These are phyloP conservation scores for Jackrogersella multiformis DNA, from an alignment of 495 filamentous ascomycete genomes.

Conservation along the genomic window DNA sequence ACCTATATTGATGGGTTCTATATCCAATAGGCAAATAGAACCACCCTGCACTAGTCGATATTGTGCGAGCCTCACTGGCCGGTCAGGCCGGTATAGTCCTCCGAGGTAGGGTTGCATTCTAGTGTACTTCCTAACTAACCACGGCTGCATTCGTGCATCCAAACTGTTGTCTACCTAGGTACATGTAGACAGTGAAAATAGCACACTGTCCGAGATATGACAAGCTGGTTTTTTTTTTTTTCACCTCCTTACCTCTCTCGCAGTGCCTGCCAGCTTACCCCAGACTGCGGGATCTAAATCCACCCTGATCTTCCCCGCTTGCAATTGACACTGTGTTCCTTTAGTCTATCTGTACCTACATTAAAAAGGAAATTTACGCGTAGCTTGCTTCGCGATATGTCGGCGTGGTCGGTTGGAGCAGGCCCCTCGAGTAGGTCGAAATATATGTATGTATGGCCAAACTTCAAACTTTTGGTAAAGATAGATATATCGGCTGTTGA, in stretches of 20 bases:
- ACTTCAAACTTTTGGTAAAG: too few relatives aligned
- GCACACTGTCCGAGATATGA: conserved; percentile 10
- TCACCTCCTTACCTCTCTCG: background rate
- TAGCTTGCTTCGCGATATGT: background rate
- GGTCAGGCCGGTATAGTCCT: too few relatives aligned
- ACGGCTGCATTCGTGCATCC: conserved; percentile 12
- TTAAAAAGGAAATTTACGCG: conserved; percentile 3
- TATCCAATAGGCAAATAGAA: conserved; percentile 29
- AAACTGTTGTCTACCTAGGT: background rate
- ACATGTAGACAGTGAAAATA: conserved; percentile 1
- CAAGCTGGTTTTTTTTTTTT: background rate
- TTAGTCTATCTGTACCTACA: background rate
- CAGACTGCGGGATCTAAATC: conserved; percentile 13
- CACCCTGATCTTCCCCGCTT: conserved; percentile 12
- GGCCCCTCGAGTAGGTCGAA: background rate
- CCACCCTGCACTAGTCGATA: conserved; percentile 10
- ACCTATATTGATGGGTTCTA: conserved; percentile 1
- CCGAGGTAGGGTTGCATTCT: conserved; percentile 30
- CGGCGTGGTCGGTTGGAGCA: conserved; percentile 2
- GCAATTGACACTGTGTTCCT: conserved; percentile 1
- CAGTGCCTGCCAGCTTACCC: background rate
- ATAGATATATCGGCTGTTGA: too few relatives aligned
- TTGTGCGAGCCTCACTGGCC: conserved; percentile 29
- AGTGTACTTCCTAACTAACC: background rate
- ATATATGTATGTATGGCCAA: too few relatives aligned